These are phyloP conservation scores for Lobosporangium transversale DNA, from an alignment of 192 early-diverging fungal species.

Conservation along the genomic window DNA sequence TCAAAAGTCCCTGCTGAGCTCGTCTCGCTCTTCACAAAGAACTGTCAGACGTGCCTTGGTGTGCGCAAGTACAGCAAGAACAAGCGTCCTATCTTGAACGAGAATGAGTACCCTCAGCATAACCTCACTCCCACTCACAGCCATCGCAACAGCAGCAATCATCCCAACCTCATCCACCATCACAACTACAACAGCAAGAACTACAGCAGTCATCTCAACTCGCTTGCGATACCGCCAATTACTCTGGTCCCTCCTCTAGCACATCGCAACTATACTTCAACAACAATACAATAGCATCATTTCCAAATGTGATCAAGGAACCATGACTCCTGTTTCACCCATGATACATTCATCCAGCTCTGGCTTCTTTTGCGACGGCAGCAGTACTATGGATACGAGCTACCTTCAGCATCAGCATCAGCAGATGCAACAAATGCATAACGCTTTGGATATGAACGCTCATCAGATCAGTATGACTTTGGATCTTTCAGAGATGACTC, in stretches of 20 bases:
- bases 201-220: constrained; percentile 18
- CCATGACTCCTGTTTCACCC: constrained; percentile 48
- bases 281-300: constrained; percentile 30
- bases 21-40: constrained; percentile 52
- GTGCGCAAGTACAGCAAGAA: constrained; percentile 52
- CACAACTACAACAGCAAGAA: constrained; percentile 19
- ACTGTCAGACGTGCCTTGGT: constrained; percentile 49
- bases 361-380: constrained; percentile 24
- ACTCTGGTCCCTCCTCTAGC: constrained; percentile 7
- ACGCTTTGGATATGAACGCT: constrained; percentile 23
- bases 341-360: constrained; percentile 27
- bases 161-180: too few relatives aligned
- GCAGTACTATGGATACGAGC: background rate
- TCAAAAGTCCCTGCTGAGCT: constrained; percentile 50
- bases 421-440: constrained; percentile 26
- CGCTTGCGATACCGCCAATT: constrained; percentile 19
- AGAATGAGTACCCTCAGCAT: constrained; percentile 38
- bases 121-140: constrained; percentile 22
- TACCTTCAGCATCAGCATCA: constrained; percentile 11
- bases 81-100: constrained; percentile 46
- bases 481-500: constrained; percentile 31
- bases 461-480: constrained; percentile 34
- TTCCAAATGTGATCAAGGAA: constrained; percentile 20
- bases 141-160: constrained; percentile 18
- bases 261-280: constrained; percentile 9